phyloP scores from a whole-genome alignment of 345 rosid species.

The Lagerstroemia speciosa region DNA sequence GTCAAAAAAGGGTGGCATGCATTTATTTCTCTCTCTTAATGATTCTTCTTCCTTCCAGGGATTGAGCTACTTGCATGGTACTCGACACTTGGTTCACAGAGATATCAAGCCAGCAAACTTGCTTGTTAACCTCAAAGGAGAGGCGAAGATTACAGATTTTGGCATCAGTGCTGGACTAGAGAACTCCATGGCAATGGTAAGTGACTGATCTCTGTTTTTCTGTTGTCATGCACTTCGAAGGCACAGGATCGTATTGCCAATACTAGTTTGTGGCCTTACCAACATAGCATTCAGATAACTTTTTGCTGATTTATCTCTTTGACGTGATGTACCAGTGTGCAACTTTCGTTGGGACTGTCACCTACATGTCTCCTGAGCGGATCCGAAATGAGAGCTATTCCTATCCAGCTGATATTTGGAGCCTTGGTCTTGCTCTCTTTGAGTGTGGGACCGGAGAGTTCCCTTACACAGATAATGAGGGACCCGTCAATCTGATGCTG shows the following conservation, averaged over 20 bases:
- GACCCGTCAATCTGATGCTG: constrained; percentile 90
- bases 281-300: not conserved
- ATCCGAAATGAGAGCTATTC: constrained; percentile 77
- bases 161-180: constrained; percentile 97
- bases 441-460: constrained; percentile 97
- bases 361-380: constrained; percentile 98
- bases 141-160: constrained; percentile 92
- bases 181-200: constrained; percentile 90
- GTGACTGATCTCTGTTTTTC: constrained; percentile 14
- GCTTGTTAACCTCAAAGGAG: constrained; percentile 89
- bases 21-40: constrained; percentile 4
- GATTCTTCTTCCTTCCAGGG: constrained; percentile 29
- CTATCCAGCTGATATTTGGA: constrained; percentile 97
- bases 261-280: not conserved
- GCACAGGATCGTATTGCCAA: not conserved
- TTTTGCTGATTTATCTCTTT: constrained; percentile 15
- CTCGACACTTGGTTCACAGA: constrained; percentile 85
- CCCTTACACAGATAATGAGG: constrained; percentile 77
- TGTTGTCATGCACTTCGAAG: too few species aligned
- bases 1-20: constrained; percentile 9
- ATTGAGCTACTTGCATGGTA: constrained; percentile 83
- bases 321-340: constrained; percentile 59
- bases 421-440: constrained; percentile 89
- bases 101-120: constrained; percentile 96
- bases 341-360: constrained; percentile 95